Base-by-base conservation (phyloP, 2,329 filamentous ascomycete genomes). In the Fusarium secorum region DNA sequence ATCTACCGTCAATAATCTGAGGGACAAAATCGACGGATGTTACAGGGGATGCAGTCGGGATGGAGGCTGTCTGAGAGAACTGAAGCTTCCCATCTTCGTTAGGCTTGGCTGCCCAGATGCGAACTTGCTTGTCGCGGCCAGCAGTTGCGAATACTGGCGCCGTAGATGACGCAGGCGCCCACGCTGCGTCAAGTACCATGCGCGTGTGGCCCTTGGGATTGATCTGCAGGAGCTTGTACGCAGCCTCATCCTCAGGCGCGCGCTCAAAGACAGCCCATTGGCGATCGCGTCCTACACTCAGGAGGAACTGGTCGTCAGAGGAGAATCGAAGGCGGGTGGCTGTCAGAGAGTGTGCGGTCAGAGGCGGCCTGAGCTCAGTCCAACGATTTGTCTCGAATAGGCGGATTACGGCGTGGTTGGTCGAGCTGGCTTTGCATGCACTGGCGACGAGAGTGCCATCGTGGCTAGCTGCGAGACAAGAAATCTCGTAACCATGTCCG, bases 401-500 rank as follows among this genome's bases (percentile, higher is more conserved):
- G 24, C 96, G 90, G 75, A 99, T 93, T 41, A 98, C 95, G 45
- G 96, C 96, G 78, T 99, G 96, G 79, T 98, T 96, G 61, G 95
- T 86, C 3, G 94, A 97, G 78, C 91, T 97, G 22, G 96, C 96
- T 77, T 93, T 93, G 83, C 96, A 99, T 4, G 96, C 94, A 57
- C 95, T 98, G 35, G 96, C 96, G 18, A 99, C 87, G 26, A 98
- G 81, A 7, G 81, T 84, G 17, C 92, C 91, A 74, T 94, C 90
- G 76, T 93, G 88, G 76, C 90, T 94, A 11, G 91, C 88, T 15
- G 95, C 93, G 20, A 97, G 88, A 39, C 93, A 92, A 4, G 94
- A 97, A 53, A 99, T 95, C 81, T 99, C 96, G 81, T 98, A 98
- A 33, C 96, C 96, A 81, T 99, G 96, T 4, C 96, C 96, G 81